Percentiles rank a stretch among this genome's conserved stretches.
These are phyloP conservation scores for Trypanosoma grayi DNA, from an alignment of 208 protist species.

Conservation along the genomic window DNA sequence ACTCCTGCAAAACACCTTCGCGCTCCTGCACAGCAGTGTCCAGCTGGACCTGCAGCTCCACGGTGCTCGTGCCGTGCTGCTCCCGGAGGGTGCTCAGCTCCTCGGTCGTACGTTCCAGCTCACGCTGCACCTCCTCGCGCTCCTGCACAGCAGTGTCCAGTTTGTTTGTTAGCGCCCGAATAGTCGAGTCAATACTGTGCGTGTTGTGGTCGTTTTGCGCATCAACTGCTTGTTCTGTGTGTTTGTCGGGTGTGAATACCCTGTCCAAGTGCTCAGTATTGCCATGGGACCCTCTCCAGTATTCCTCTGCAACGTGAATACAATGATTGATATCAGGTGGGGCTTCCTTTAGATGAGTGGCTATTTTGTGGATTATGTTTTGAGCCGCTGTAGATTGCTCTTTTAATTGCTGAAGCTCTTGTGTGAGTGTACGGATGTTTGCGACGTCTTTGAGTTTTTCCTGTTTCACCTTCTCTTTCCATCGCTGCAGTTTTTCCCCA, in stretches of 20 bases:
- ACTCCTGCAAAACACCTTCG: background rate
- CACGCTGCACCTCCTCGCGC: conserved; percentile 11
- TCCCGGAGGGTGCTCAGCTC: conserved; percentile 5
- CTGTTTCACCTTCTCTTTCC: conserved; percentile 13
- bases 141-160: background rate
- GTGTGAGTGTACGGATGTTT: conserved; percentile 2
- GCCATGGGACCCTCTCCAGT: background rate
- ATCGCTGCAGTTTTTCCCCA: conserved; percentile 8
- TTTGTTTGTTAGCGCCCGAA: too few species aligned
- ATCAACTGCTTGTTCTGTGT: conserved; percentile 1
- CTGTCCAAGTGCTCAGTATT: background rate
- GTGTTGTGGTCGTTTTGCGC: background rate
- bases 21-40: background rate
- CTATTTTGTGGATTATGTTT: background rate
- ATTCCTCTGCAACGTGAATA: background rate
- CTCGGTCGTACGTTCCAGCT: background rate
- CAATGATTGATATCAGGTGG: background rate
- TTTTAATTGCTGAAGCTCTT: background rate
- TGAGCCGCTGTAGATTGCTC: background rate
- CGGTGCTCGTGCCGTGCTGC: background rate
- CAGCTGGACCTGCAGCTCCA: conserved; percentile 1
- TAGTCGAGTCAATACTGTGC: background rate
- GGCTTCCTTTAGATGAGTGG: background rate
- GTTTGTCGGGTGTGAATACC: too few species aligned
- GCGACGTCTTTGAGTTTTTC: conserved; percentile 6